These are phyloP conservation scores for Dichotomopilus funicola DNA, from an alignment of 2,329 filamentous ascomycete species.

Conservation along the genomic window DNA sequence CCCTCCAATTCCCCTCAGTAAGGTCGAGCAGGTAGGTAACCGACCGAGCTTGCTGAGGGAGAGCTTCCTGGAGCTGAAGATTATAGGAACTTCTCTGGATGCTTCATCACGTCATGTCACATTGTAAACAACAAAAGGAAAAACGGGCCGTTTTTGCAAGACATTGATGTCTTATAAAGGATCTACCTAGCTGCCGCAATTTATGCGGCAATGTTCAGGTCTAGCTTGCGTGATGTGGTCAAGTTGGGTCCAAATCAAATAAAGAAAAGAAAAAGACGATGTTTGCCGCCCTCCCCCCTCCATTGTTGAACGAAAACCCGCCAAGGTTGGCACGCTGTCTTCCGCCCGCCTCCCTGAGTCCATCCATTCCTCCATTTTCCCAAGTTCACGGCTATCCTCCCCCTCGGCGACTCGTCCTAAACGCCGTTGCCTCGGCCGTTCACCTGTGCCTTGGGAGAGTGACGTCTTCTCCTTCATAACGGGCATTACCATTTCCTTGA, in stretches of 20 bases:
- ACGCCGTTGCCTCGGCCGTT: conserved; percentile 19
- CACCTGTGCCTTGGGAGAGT: conserved; percentile 19
- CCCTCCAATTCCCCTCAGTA: too few relatives aligned
- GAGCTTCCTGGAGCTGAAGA: too few relatives aligned
- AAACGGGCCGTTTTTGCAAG: neutral
- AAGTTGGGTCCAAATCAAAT: conserved; percentile 17
- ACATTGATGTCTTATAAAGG: conserved; percentile 17
- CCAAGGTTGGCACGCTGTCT: too few relatives aligned
- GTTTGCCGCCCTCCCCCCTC: conserved; percentile 9
- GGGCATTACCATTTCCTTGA: conserved; percentile 24
- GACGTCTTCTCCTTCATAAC: conserved; percentile 22
- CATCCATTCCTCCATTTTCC: neutral
- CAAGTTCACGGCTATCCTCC: conserved; percentile 2
- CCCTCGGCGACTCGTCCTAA: conserved; percentile 12
- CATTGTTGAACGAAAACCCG: too few relatives aligned
- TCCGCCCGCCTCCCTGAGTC: too few relatives aligned
- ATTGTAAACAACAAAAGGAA: neutral
- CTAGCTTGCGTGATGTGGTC: conserved; percentile 21
- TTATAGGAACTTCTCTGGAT: too few relatives aligned
- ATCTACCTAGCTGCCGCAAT: conserved; percentile 22
- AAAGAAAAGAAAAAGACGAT: conserved; percentile 12
- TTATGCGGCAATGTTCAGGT: conserved; percentile 23
- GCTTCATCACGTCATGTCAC: too few relatives aligned
- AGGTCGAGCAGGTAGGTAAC: too few relatives aligned
- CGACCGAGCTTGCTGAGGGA: too few relatives aligned